Base-by-base conservation (phyloP, 225 moss, liverwort and hornwort genomes). In the Takakia lepidozioides region DNA sequence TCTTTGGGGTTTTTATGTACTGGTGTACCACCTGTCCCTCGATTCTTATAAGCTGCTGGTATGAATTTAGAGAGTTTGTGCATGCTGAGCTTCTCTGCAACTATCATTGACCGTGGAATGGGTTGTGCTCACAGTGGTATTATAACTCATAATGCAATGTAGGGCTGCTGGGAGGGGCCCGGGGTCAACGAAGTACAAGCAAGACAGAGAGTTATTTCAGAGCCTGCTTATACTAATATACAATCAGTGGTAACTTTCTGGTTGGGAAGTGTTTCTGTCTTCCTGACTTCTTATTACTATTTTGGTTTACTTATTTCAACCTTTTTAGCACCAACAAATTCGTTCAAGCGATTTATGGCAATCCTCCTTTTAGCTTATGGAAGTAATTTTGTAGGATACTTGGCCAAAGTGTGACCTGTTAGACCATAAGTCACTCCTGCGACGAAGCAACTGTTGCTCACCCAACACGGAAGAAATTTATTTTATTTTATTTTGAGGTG, bases 151-250 rank as follows among this genome's bases (percentile, higher is more conserved):
- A 0, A 27, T 23, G 13, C 61, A 37, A 45, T 34, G 37, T 44
- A 70, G 71, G 67, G 71, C 71, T 34, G 51, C 57, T 46, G 70
- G 49, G 35, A 50, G 49, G 49, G 73, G 68, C 62, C 70, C 73
- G 55, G 87, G 87, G 28, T 70, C 75, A 20, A 83, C 87, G 2
- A 85, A 91, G 48, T 98, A 80, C 67, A 90, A 85, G 62, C 71
- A 78, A 63, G 90, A 85, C 60, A 76, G 67, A 57, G 87, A 91
- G 48, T 59, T 59, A 59, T 51, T 60, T 29, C 8, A 27, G 40
- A 60, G 38, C 58, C 38, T 32, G 21, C 51, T 41, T 60, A 60
- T 50, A 60, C 19, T 11, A 52, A 61, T 52, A 57, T 46, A 57
- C 46, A 32, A 57, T 46, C 13, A 46, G 25, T 57, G 46, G 44